Conservation (phyloP, 2,329 filamentous ascomycete species). For the Fusarium euwallaceae region DNA sequence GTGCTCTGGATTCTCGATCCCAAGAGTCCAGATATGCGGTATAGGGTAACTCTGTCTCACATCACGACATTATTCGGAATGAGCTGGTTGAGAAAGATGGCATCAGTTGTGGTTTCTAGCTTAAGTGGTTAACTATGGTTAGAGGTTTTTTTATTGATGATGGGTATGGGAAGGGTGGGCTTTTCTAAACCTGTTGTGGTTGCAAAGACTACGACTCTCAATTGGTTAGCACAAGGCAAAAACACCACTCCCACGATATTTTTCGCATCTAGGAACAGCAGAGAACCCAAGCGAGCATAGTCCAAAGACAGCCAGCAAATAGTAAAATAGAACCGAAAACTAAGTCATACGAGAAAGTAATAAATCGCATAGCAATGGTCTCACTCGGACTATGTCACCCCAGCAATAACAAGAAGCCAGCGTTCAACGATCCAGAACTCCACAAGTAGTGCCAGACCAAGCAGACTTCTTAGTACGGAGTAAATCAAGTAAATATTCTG, state of each 20-base stretch:
- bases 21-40: background rate
- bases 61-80: background rate
- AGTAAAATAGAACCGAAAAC: too few species aligned
- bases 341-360: background rate
- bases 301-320: too few species aligned
- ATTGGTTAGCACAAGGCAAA: too few species aligned
- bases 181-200: background rate
- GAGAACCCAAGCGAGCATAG: background rate
- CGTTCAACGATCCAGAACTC: background rate
- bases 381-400: background rate
- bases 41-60: background rate
- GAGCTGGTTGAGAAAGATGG: background rate
- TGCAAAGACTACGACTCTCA: too few species aligned
- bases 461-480: background rate
- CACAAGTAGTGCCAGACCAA: background rate
- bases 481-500: fast-evolving
- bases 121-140: background rate
- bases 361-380: background rate
- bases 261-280: fast-evolving
- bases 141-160: background rate
- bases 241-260: too few species aligned
- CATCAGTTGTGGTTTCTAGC: background rate
- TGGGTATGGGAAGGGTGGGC: fast-evolving
- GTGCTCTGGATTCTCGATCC: background rate
- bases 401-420: background rate